Base-by-base conservation (phyloP, 2,329 filamentous ascomycete genomes). In the Juglanconis oblonga region DNA sequence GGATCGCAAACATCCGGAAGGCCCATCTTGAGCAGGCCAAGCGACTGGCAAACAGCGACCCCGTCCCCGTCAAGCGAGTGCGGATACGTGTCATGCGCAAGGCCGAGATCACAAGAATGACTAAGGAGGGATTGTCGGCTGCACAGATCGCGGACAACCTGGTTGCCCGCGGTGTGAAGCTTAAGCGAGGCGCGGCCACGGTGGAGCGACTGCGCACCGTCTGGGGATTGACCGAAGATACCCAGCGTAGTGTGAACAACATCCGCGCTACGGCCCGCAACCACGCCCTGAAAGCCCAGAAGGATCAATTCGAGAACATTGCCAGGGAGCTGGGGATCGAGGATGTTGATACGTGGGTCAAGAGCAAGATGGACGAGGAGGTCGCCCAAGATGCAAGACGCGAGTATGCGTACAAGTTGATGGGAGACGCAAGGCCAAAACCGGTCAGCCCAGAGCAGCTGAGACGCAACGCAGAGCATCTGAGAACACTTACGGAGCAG, bases 61-160 rank as follows among this genome's bases (percentile, higher is more conserved):
- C 49, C 4, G 44, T 51, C 31, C 57, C 57, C 29, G 32, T 36
- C n/a, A 51, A 52, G 24, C 32, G 50, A 13, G 57, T 52, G n/a
- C 57, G 61, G 5, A 40, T 60, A 9, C 53, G 53, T 24, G 53
- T 57, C 8, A 50, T 59, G 57, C 61, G 57, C 36, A 57, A 60
- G 38, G 57, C 61, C 29, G 61, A 62, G 49, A 57, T 62, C 45
- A 50, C 45, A n/a, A 53, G 57, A 29, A 62, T 62, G 61, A 62
- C 49, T 2, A 54, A 53, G 14, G 57, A 56, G 32, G 57, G 60
- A 35, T 51, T 62, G 57, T 50, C 57, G 10, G 29, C 50, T 0
- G 45, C 52, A 24, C 13, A 59, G 14, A 57, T 60, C n/a, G 57
- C 57, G 0, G 50, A 59, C 36, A 60, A 62, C 49, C 57, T 62